Percentiles rank a stretch among this genome's conserved stretches.
Conservation (phyloP, 331 rosid genomes). For the Malus hybrid region DNA sequence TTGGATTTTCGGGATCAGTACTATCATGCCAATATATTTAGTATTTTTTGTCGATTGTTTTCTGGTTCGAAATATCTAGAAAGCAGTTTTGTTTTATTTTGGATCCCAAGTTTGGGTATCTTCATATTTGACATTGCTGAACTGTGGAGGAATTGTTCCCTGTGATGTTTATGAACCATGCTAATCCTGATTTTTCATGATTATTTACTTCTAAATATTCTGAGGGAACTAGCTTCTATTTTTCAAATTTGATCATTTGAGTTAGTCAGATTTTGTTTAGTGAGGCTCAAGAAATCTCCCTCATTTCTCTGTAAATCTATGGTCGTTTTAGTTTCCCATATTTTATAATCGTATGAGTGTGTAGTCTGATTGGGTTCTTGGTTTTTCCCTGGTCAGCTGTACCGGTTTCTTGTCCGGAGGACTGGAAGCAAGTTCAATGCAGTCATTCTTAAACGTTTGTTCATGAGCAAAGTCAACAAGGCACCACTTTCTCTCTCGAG, state of each 20-base stretch:
- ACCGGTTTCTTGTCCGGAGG: slow-evolving; percentile 68
- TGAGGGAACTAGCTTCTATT: slow-evolving; percentile 39
- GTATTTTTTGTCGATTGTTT: not conserved
- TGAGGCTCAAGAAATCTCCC: not conserved
- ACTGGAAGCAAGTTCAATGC: slow-evolving; percentile 74
- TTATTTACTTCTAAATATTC: not conserved
- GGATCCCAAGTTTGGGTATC: too few relatives aligned
- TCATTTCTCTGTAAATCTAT: not conserved
- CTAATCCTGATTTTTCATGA: slow-evolving; percentile 23
- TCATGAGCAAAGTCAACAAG: slow-evolving; percentile 85
- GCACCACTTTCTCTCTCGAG: slow-evolving; percentile 72
- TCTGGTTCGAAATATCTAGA: not conserved
- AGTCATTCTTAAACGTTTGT: slow-evolving; percentile 65
- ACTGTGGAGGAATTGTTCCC: too few relatives aligned
- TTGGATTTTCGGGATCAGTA: too few relatives aligned
- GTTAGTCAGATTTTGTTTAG: not conserved
- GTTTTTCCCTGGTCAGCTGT: slow-evolving; percentile 37
- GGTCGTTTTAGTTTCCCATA: not conserved
- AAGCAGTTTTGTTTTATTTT: not conserved
- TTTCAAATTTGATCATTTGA: not conserved
- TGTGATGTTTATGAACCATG: slow-evolving; percentile 17
- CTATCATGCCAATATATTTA: too few relatives aligned
- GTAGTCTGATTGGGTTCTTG: slow-evolving; percentile 6
- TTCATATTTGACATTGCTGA: too few relatives aligned
- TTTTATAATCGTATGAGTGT: not conserved